Evolutionary conservation across 176 grass and related monocot species (phyloP).

Genomic region (Saccharum spontaneum): DNA sequence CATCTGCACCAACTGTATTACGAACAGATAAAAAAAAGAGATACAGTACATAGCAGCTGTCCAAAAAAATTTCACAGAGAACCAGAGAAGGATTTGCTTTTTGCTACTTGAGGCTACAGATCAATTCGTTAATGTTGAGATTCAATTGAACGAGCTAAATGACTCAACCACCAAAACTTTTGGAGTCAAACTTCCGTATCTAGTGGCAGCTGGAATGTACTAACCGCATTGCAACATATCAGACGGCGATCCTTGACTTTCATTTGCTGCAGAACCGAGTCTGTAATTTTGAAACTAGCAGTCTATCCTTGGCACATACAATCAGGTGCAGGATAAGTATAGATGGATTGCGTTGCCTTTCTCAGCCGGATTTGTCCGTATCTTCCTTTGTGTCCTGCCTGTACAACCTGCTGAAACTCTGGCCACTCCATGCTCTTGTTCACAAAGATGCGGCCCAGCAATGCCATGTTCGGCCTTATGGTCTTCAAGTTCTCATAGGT

Average conservation of each 20-base stretch:
- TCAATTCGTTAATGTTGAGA: neutral
- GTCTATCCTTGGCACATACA: constrained; percentile 80
- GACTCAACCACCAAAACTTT: constrained; percentile 28
- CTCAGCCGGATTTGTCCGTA: constrained; percentile 79
- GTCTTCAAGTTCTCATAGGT: constrained; percentile 80
- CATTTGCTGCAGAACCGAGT: neutral
- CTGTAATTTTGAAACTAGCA: neutral
- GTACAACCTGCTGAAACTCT: constrained; percentile 62
- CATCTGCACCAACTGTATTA: neutral
- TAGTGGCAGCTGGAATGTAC: neutral
- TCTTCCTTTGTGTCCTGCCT: constrained; percentile 74
- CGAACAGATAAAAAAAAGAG: neutral
- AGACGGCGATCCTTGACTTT: neutral
- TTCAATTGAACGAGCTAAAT: neutral
- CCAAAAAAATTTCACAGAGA: neutral
- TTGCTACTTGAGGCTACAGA: neutral
- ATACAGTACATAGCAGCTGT: neutral
- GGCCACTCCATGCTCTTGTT: constrained; percentile 63
- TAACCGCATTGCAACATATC: neutral
- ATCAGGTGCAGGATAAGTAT: constrained; percentile 91
- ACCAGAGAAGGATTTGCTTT: neutral
- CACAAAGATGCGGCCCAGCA: constrained; percentile 68
- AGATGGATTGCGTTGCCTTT: constrained; percentile 84
- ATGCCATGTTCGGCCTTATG: constrained; percentile 84
- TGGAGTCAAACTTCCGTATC: neutral